These are phyloP conservation scores for Zygotorulaspora florentina DNA, from an alignment of 805 yeast species.

Conservation along the genomic window DNA sequence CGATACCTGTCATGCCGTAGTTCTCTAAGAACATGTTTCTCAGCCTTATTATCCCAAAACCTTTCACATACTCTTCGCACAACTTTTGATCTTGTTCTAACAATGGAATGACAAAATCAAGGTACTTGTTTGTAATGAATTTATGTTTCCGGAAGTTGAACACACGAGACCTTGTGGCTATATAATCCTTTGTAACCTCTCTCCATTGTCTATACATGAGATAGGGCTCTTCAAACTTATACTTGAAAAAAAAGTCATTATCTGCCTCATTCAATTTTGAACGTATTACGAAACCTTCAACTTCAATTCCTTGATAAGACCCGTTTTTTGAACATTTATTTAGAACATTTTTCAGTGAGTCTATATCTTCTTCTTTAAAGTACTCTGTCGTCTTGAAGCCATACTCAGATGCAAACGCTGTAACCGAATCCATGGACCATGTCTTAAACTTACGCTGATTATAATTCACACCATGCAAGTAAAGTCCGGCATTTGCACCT, in stretches of 20 bases:
- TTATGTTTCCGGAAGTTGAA: slow-evolving; percentile 49
- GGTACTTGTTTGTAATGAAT: slow-evolving; percentile 59
- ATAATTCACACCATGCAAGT: slow-evolving; percentile 80
- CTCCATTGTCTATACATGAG: slow-evolving; percentile 85
- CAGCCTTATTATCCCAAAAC: slow-evolving; percentile 70
- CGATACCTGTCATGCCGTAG: slow-evolving; percentile 54
- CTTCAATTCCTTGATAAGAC: slow-evolving; percentile 61
- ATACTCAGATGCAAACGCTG: slow-evolving; percentile 55
- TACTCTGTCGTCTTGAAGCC: slow-evolving; percentile 66
- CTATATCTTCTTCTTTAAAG: slow-evolving; percentile 38
- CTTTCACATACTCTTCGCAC: slow-evolving; percentile 44
- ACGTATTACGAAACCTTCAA: slow-evolving; percentile 92
- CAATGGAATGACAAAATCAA: slow-evolving; percentile 59
- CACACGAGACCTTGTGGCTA: slow-evolving; percentile 36
- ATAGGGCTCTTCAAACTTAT: slow-evolving; percentile 93
- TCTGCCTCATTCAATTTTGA: slow-evolving; percentile 38
- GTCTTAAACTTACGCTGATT: slow-evolving; percentile 66
- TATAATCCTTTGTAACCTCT: slow-evolving; percentile 68
- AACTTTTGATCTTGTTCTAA: slow-evolving; percentile 48
- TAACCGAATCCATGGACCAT: slow-evolving; percentile 55
- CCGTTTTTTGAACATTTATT: slow-evolving; percentile 62
- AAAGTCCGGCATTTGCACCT: slow-evolving; percentile 68
- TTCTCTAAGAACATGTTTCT: slow-evolving; percentile 59
- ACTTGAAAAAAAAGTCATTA: slow-evolving; percentile 67
- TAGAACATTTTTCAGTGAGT: slow-evolving; percentile 47